Evolutionary conservation across 2,329 filamentous ascomycete species (phyloP), one percentile per base, ranked within the genome.

Genomic region (Stachybotrys echinatus): DNA sequence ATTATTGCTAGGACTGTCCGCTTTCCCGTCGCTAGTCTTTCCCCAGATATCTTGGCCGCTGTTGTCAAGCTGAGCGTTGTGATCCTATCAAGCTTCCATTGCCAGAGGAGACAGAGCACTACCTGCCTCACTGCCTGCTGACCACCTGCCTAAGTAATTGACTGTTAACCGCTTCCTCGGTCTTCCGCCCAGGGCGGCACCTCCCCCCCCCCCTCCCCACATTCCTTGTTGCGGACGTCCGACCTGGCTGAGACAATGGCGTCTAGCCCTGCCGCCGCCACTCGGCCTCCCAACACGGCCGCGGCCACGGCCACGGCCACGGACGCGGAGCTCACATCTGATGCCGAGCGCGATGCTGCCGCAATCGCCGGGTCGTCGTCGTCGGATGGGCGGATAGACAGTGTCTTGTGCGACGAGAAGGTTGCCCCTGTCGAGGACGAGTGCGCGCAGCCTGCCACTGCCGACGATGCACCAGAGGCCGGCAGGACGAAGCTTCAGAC

Each of bases 401-500:
- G 38, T n/a, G 19, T 40, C 18, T n/a, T 40, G 38, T n/a, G 12
- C 10, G 38, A 40, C 38, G 38, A 40, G 19, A 40, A 40, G 38
- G 18, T 8, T 3, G 38, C 4, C n/a, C 8, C 38, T 7, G 17
- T 18, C 10, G 38, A 40, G 17, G 38, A 17, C 31, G 31, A 40
- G 19, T 8, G 8, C 17, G 12, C 38, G 38, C 38, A 40, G 38
- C 38, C 38, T 18, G 8, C 38, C 38, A 4, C 38, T 8, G 38
- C 38, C 17, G 10, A 51, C 8, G 53, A 52, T 6, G 63, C 65
- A 5, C 66, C 67, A 6, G 69, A 72, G 50, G 64, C 64, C 38
- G 50, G 56, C 19, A 64, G 72, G 46, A 73, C 70, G 7, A 65
- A 58, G 39, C 50, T 70, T 12, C 57, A 74, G 59, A 73, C 67